These are phyloP conservation scores for Pseudocercospora macadamiae DNA, from an alignment of 2,329 filamentous ascomycete genomes.

Conservation along the genomic window DNA sequence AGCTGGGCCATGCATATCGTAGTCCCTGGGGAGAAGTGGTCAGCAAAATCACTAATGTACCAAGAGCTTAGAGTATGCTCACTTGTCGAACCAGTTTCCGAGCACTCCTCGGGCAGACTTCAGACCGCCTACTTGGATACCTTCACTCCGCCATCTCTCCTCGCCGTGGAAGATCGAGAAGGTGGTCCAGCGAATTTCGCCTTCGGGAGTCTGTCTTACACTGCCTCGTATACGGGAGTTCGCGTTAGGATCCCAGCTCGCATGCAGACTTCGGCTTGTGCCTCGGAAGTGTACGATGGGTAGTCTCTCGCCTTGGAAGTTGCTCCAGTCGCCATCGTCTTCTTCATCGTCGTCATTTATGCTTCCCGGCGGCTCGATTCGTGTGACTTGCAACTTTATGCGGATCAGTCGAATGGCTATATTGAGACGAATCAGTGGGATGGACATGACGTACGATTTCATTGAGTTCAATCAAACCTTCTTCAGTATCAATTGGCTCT, in stretches of 20 bases:
- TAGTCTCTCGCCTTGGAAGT: conserved; percentile 40
- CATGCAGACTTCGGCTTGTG: conserved; percentile 63
- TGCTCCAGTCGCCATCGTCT: conserved; percentile 34
- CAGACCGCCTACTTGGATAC: conserved; percentile 72
- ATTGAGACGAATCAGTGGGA: conserved; percentile 19
- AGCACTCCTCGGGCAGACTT: conserved; percentile 68
- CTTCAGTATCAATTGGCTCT: conserved; percentile 61
- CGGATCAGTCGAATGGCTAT: conserved; percentile 68
- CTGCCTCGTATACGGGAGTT: conserved; percentile 67
- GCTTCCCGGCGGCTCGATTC: conserved; percentile 61
- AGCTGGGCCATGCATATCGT: conserved; percentile 68
- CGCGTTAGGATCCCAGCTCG: conserved; percentile 68
- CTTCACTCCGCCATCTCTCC: conserved; percentile 76
- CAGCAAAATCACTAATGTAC: not conserved
- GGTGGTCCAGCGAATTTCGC: conserved; percentile 75
- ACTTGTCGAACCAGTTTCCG: conserved; percentile 79
- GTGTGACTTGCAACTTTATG: conserved; percentile 65
- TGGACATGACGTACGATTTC: conserved; percentile 36
- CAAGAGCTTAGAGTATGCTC: conserved; percentile 29
- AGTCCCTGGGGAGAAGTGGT: conserved; percentile 55
- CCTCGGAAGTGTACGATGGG: conserved; percentile 73
- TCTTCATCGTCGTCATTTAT: conserved; percentile 50
- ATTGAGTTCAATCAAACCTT: conserved; percentile 46
- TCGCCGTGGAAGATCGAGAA: conserved; percentile 66
- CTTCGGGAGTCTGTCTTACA: conserved; percentile 68